Percentiles rank a stretch among this genome's conserved stretches.
Conservation (phyloP, 2,329 filamentous ascomycete genomes). For the Scolecobasidium constrictum region DNA sequence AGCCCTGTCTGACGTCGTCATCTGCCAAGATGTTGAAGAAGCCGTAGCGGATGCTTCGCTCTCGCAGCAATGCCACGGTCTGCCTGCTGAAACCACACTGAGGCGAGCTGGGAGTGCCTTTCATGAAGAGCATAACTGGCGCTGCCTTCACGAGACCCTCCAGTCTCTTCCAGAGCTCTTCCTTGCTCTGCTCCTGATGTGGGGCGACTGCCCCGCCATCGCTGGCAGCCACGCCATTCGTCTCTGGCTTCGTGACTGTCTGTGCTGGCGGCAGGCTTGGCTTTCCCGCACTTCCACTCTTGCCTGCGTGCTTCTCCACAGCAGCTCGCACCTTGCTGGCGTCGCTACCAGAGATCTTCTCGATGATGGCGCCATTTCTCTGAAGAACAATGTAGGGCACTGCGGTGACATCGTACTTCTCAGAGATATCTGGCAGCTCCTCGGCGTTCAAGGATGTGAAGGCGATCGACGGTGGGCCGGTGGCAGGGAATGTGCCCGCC, state of each 20-base stretch:
- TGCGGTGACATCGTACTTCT: conserved; percentile 86
- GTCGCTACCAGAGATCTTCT: conserved; percentile 83
- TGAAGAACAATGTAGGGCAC: conserved; percentile 86
- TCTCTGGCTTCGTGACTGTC: conserved; percentile 33
- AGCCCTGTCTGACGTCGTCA: conserved; percentile 88
- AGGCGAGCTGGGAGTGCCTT: conserved; percentile 78
- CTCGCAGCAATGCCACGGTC: conserved; percentile 73
- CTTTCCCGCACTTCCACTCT: conserved; percentile 23
- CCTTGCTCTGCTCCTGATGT: conserved; percentile 46
- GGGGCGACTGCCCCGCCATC: conserved; percentile 37
- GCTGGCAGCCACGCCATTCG: conserved; percentile 25
- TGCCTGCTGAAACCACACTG: conserved; percentile 92
- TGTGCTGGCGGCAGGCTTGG: conserved; percentile 30
- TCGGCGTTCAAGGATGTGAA: conserved; percentile 94
- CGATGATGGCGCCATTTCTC: conserved; percentile 62
- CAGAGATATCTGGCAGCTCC: conserved; percentile 82
- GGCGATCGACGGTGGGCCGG: conserved; percentile 54
- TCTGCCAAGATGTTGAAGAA: conserved; percentile 99
- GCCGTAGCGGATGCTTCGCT: conserved; percentile 87
- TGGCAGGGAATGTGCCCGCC: conserved; percentile 70
- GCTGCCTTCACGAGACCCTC: conserved; percentile 84
- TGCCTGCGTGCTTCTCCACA: conserved; percentile 69
- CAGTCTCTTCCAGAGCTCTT: conserved; percentile 74
- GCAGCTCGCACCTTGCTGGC: conserved; percentile 73
- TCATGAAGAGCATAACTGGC: conserved; percentile 98